Conservation (phyloP, 2,329 filamentous ascomycete genomes). For the Fusarium foetens region DNA sequence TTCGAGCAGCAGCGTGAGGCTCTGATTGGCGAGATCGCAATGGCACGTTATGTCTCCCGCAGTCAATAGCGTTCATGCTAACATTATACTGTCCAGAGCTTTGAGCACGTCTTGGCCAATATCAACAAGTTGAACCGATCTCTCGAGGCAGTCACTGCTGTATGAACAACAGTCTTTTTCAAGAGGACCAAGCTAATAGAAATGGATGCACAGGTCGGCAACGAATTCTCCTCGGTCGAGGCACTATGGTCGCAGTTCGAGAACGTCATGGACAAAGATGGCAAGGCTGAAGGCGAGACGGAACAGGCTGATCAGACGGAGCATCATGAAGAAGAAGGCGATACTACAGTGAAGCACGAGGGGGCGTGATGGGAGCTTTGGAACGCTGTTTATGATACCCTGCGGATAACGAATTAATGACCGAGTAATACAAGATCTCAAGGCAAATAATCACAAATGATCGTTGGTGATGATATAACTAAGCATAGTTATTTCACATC, state of each 20-base stretch:
- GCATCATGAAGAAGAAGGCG: constrained; percentile 14
- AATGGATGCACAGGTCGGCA: constrained; percentile 75
- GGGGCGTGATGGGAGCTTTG: constrained; percentile 11
- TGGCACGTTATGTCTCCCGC: constrained; percentile 57
- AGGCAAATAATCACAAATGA: background rate
- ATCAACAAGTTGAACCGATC: constrained; percentile 96
- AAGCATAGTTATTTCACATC: background rate
- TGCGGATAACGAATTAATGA: constrained; percentile 6
- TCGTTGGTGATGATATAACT: background rate
- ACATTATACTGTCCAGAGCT: constrained; percentile 58
- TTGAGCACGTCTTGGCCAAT: constrained; percentile 93
- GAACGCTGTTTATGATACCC: constrained; percentile 35
- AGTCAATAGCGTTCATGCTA: background rate
- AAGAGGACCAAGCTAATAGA: background rate
- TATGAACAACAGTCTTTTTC: constrained; percentile 53
- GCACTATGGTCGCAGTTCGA: constrained; percentile 98
- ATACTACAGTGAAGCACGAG: constrained; percentile 29
- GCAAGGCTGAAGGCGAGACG: constrained; percentile 29
- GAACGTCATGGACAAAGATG: constrained; percentile 86
- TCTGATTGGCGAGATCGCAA: constrained; percentile 77
- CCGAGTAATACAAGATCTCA: constrained; percentile 2
- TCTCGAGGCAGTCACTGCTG: constrained; percentile 89
- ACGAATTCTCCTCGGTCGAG: constrained; percentile 97
- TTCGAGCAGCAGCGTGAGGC: constrained; percentile 81
- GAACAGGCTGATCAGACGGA: constrained; percentile 37